phyloP scores from a whole-genome alignment of 371 early-diverging fungal species.

The Mucor mucedo region DNA sequence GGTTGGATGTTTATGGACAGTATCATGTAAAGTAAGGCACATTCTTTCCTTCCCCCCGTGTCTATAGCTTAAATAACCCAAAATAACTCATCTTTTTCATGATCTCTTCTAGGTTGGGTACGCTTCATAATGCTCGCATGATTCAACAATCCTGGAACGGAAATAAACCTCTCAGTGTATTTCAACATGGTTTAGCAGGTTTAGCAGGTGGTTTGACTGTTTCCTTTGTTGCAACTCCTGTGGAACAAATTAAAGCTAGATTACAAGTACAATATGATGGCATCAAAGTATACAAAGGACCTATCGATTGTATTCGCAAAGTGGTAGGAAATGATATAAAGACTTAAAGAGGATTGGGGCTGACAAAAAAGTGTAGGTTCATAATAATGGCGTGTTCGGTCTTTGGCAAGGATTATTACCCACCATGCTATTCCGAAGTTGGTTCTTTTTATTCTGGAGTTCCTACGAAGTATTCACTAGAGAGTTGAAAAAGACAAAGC shows the following conservation, averaged over 20 bases:
- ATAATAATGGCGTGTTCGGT: conserved; percentile 78
- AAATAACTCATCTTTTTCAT: too few species aligned
- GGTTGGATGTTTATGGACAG: conserved; percentile 95
- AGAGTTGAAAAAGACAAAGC: conserved; percentile 49
- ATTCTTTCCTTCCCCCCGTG: background rate
- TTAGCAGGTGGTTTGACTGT: conserved; percentile 87
- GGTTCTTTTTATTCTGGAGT: conserved; percentile 91
- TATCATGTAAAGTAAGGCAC: conserved; percentile 60
- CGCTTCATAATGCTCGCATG: conserved; percentile 79
- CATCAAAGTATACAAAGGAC: conserved; percentile 78
- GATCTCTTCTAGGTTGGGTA: conserved; percentile 66
- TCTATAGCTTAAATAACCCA: too few species aligned
- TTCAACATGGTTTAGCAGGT: conserved; percentile 79
- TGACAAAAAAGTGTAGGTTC: conserved; percentile 40
- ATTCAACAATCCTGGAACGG: conserved; percentile 67
- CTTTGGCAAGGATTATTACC: conserved; percentile 86
- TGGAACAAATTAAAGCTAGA: conserved; percentile 83
- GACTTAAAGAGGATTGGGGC: too few species aligned
- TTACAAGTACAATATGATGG: conserved; percentile 91
- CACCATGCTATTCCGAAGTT: conserved; percentile 83
- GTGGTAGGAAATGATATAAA: too few species aligned
- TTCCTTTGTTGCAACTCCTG: conserved; percentile 90
- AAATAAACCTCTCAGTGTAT: conserved; percentile 66
- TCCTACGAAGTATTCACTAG: conserved; percentile 75
- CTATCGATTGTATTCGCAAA: conserved; percentile 83